Conservation (phyloP, 2,329 filamentous ascomycete species). For the Elsinoe australis region DNA sequence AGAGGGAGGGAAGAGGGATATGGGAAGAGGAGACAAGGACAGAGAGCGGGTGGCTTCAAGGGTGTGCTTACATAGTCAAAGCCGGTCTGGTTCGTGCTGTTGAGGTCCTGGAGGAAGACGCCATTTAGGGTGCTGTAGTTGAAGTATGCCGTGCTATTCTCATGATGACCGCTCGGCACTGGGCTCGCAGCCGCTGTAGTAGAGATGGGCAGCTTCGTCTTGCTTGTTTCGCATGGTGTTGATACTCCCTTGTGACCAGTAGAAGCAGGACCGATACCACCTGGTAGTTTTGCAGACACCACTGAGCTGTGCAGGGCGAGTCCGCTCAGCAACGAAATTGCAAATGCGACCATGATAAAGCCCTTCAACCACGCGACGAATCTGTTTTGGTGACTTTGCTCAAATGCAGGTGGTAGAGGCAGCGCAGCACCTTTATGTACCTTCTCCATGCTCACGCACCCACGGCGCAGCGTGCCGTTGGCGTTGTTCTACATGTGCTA, state of each 20-base stretch:
- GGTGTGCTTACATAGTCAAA: slow-evolving; percentile 59
- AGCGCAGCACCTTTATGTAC: slow-evolving; percentile 1
- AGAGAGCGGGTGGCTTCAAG: too few species aligned
- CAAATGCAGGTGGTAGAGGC: background rate
- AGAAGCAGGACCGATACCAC: background rate
- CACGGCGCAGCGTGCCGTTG: slow-evolving; percentile 5
- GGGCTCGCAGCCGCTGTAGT: slow-evolving; percentile 19
- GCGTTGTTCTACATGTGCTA: slow-evolving; percentile 1
- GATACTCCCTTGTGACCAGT: background rate
- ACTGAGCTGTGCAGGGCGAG: background rate
- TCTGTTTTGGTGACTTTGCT: background rate
- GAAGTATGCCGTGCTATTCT: slow-evolving; percentile 35
- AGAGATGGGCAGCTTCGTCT: slow-evolving; percentile 6
- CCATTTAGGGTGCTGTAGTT: slow-evolving; percentile 54
- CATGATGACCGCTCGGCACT: slow-evolving; percentile 18
- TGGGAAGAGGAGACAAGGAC: background rate
- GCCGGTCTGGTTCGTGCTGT: slow-evolving; percentile 45
- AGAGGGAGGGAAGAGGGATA: background rate
- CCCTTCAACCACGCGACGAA: background rate
- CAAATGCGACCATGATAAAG: background rate
- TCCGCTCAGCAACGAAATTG: background rate
- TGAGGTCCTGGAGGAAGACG: slow-evolving; percentile 58
- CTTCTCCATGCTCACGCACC: background rate
- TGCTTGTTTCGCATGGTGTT: background rate
- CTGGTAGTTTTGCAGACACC: background rate